Evolutionary conservation across 495 filamentous ascomycete genomes (phyloP).

Genomic region (Podospora tetraspora): DNA sequence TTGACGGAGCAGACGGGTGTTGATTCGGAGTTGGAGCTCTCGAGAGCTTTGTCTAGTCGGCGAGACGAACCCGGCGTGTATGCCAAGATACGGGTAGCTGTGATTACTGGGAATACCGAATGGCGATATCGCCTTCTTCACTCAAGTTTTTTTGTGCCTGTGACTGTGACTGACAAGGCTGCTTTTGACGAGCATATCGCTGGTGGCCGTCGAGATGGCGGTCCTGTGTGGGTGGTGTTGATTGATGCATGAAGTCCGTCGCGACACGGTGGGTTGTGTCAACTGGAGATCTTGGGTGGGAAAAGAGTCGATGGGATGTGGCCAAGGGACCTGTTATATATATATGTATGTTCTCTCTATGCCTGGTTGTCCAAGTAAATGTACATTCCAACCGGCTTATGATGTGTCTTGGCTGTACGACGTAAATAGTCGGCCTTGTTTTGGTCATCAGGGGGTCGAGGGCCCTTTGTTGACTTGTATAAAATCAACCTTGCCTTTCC

Average conservation of each 20-base stretch:
- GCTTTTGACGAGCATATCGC: background rate
- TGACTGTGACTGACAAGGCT: background rate
- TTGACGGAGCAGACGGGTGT: constrained; percentile 13
- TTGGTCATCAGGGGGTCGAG: background rate
- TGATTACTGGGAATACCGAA: constrained; percentile 16
- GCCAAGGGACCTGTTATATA: background rate
- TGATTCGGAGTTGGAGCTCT: constrained; percentile 4
- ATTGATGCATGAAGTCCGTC: too few species aligned
- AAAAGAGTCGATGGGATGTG: too few species aligned
- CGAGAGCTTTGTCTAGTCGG: constrained; percentile 12
- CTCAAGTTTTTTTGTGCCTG: constrained; percentile 4
- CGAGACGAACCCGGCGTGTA: constrained; percentile 15
- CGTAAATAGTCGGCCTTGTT: background rate
- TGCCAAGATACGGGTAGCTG: constrained; percentile 23
- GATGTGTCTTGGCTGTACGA: background rate
- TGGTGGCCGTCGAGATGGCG: background rate
- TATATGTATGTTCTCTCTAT: background rate
- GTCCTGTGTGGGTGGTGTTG: too few species aligned
- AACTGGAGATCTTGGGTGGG: too few species aligned
- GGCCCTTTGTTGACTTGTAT: background rate
- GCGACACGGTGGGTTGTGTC: background rate
- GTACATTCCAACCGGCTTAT: background rate
- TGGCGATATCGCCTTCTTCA: constrained; percentile 21
- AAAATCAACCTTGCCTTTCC: background rate
- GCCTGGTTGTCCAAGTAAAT: background rate